Evolutionary conservation across 495 filamentous ascomycete species (phyloP), one percentile per base, ranked within the genome.

Genomic region (Pseudomonodictys pantanalensis): DNA sequence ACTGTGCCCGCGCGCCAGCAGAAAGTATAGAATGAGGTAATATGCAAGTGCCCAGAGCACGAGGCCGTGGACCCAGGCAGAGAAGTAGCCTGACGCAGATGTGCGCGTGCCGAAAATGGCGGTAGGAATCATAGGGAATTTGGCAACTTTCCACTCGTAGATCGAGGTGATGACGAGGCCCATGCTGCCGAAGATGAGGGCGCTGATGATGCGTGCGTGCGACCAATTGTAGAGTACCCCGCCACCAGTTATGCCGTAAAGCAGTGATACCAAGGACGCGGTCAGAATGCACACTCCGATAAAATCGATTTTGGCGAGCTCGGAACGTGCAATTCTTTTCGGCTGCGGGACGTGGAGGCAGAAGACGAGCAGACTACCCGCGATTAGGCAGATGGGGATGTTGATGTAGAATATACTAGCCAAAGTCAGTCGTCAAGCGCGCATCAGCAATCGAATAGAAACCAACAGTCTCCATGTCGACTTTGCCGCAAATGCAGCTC

Each of bases 11-110:
- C 41, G 41, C 9, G 9, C 18, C 7, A 44, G 7, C 18, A 44
- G 41, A 44, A 44, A 44, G 41, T 44, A 44, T 9, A 44, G 41
- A 7, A 44, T 44, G 18, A 44, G 41, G 18, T 44, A 44, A 18
- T 44, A 44, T 20, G 8, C 9, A 7, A 44, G 8, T 20, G 41
- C 41, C 41, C 41, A 44, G 18, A 44, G 41, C 9, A 44, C 41
- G 18, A 44, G 7, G 18, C 41, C 41, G 9, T 10, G 8, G 7
- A 44, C 18, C 8, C 8, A 44, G 7, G 41, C 8, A 7, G 9
- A 44, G 18, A 44, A 44, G 41, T 44, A 44, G 11, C 9, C 41
- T 44, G 9, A 9, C 7, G 7, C 18, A 7, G 41, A 10, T 44
- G 41, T 44, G 9, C 41, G 41, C 11, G 11, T 20, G 7, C 8